phyloP scores from a whole-genome alignment of 2,329 filamentous ascomycete species.

The Xylaria hypoxylon region DNA sequence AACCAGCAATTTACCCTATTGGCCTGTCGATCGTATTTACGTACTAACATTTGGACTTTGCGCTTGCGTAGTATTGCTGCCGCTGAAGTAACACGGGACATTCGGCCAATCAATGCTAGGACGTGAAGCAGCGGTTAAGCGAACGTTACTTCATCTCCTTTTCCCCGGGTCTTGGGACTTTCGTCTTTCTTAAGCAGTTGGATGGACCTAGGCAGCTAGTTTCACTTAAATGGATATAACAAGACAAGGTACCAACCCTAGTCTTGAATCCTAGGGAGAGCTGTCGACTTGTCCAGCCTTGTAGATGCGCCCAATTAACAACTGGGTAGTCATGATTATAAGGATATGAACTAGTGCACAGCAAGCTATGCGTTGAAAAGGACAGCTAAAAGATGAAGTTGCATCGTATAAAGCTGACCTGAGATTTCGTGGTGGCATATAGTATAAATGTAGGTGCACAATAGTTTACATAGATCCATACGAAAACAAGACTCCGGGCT shows the following conservation, averaged over 20 bases:
- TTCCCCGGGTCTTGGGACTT: background rate
- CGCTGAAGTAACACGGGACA: no score
- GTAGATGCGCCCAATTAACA: background rate
- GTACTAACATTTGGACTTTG: background rate
- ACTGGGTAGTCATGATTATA: background rate
- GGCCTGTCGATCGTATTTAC: background rate
- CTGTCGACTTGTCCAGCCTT: background rate
- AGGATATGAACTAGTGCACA: no score
- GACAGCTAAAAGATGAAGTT: background rate
- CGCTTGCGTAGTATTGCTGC: background rate
- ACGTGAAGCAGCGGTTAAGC: background rate
- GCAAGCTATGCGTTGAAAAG: background rate
- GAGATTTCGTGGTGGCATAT: no score
- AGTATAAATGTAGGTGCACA: no score
- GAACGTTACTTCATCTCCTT: background rate
- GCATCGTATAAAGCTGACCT: no score
- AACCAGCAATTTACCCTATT: constrained; percentile 29
- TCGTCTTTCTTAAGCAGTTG: no score
- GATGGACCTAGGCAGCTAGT: background rate
- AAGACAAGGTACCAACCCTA: background rate
- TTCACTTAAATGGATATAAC: background rate
- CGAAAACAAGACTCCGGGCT: no score
- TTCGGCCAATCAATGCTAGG: background rate
- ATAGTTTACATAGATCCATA: no score
- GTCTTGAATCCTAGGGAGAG: background rate